These are phyloP conservation scores for Fusarium sp. DNA, from an alignment of 2,329 filamentous ascomycete species.

Conservation along the genomic window DNA sequence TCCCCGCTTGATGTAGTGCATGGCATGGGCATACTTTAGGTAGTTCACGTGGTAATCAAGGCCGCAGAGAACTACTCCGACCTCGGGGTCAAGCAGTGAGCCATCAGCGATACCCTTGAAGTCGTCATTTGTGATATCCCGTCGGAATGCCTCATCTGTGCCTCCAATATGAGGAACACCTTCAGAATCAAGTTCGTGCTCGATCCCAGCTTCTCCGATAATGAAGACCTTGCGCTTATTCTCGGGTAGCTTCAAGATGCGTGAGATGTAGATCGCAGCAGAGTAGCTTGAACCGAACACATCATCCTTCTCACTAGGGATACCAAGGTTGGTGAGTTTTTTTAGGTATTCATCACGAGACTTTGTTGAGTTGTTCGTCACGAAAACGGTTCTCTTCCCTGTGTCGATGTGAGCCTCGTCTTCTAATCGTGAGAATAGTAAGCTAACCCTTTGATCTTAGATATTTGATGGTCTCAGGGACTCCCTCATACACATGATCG, in stretches of 20 bases:
- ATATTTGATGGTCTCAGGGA: slow-evolving; percentile 85
- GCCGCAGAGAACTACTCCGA: slow-evolving; percentile 88
- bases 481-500: slow-evolving; percentile 85
- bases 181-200: slow-evolving; percentile 85
- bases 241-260: slow-evolving; percentile 81
- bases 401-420: slow-evolving; percentile 5
- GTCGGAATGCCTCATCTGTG: slow-evolving; percentile 79
- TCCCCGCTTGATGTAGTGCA: slow-evolving; percentile 84
- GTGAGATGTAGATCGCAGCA: slow-evolving; percentile 92
- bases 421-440: background rate
- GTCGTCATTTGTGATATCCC: slow-evolving; percentile 83
- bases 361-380: slow-evolving; percentile 99
- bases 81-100: slow-evolving; percentile 82
- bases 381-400: slow-evolving; percentile 95
- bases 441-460: slow-evolving; percentile 78
- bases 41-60: slow-evolving; percentile 97
- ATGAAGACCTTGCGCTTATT: slow-evolving; percentile 94
- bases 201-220: slow-evolving; percentile 89
- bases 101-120: slow-evolving; percentile 81
- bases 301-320: slow-evolving; percentile 83
- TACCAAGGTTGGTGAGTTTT: slow-evolving; percentile 84
- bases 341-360: slow-evolving; percentile 91
- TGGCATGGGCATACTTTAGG: slow-evolving; percentile 84
- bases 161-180: slow-evolving; percentile 84
- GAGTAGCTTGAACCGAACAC: slow-evolving; percentile 97